Base-by-base conservation (phyloP, 202 grass and related monocot species). In the Zoysia matrella region DNA sequence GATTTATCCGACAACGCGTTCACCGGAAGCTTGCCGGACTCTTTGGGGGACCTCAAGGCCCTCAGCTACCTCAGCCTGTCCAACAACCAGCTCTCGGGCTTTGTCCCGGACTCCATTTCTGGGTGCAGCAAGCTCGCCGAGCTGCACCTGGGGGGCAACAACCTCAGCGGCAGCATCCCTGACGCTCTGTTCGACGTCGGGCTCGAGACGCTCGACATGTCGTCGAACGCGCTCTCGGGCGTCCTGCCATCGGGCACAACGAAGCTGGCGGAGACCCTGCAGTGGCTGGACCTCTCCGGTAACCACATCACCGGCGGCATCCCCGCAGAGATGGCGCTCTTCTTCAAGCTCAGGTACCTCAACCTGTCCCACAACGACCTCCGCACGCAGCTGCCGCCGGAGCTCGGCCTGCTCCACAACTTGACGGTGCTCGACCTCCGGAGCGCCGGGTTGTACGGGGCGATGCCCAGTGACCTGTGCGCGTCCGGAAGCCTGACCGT, bases 381-480 rank as follows among this genome's bases (percentile, higher is more conserved):
- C 88, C 85, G 86, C 74, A 60, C 95, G 51, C 89, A 84, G 86
- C 83, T 98, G 74, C 95, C 92, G 53, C 89, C 87, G 45, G 91
- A 92, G 89, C 86, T 98, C 14, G 92, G 92, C 41, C 41, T 82
- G 14, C 92, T 95, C 52, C 83, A 46, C 56, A 88, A 95, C 55
- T 14, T 98, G 6, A 83, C 95, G 5, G 92, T 98, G 74, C 84
- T 98, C 80, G 95, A 98, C 81, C 84, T 98, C 57, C 92, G 95
- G 10, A 88, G 69, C 74, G 83, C 80, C 14, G 84, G 80, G 0
- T n/a, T 98, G 65, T 95, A 91, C 41, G 92, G 95, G 0, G 3
- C 62, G 0, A 66, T 93, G 41, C 95, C 95, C 0, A 57, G 18
- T 4, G 92, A 90, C 9, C 78, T 98, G 7, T 98, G 95, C 46